Base-by-base conservation (phyloP, 2,329 filamentous ascomycete genomes). In the Fusarium sp. region DNA sequence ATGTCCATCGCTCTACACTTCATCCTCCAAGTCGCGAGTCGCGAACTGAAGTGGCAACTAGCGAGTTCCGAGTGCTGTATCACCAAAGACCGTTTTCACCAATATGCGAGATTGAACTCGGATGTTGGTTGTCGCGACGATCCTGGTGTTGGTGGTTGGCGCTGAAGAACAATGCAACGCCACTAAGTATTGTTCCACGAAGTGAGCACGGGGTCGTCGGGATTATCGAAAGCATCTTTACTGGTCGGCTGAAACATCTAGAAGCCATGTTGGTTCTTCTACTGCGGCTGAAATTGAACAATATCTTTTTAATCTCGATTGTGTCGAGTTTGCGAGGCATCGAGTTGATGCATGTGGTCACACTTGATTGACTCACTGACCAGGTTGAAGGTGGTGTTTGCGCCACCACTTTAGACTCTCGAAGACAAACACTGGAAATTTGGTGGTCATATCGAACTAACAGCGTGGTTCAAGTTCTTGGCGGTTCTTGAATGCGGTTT, bases 111-210 rank as follows among this genome's bases (percentile, higher is more conserved):
- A n/a, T 32, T 34, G 19, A 12, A 23, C 14, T 6, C 7, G 21
- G 14, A 6, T 12, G 45, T 26, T 26, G 20, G 32, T 20, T 32
- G 32, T 36, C 12, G 17, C 23, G n/a, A 12, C 43, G 30, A 43
- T 12, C 34, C 20, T 2, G 39, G 14, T 10, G 42, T 38, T 63
- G 36, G 46, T 58, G 30, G 26, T 39, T 14, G 20, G 28, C 26
- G 26, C 24, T 47, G 34, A 53, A 28, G 20, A 52, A 64, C 60
- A 63, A 63, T 64, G n/a, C 34, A 39, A 64, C 20, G 40, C 28
- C 59, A 20, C 60, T 58, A 58, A 47, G 20, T 49, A 63, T 63
- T 63, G 60, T 63, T 46, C 45, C 2, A 43, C 3, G 36, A 58
- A 39, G 30, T 24, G 14, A 40, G 28, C 34, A 43, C 59, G 32